phyloP scores from a whole-genome alignment of 139 green algal genomes.

The Chlorella sp. region DNA sequence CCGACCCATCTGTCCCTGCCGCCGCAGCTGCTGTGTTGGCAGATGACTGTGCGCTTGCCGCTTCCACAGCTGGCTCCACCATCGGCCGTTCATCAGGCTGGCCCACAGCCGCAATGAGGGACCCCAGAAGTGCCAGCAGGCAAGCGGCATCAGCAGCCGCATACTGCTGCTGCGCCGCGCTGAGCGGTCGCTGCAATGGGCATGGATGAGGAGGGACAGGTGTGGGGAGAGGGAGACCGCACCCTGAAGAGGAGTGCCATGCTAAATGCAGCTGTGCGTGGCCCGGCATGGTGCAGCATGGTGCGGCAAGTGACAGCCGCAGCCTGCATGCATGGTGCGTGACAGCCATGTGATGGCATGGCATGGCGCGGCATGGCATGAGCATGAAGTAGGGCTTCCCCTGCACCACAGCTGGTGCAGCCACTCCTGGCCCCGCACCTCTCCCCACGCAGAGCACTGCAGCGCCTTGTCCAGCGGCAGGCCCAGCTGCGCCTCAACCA shows the following conservation, averaged over 20 bases:
- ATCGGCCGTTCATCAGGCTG: neutral
- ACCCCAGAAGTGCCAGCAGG: constrained; percentile 56
- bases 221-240: too few relatives aligned
- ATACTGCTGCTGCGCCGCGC: constrained; percentile 48
- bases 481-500: constrained; percentile 53
- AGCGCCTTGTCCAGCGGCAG: constrained; percentile 58
- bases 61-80: neutral
- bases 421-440: neutral
- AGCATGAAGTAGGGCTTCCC: too few relatives aligned
- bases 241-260: too few relatives aligned
- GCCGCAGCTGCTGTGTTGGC: neutral
- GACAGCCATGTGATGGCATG: too few relatives aligned
- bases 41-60: neutral
- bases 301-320: too few relatives aligned
- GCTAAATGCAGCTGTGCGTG: too few relatives aligned
- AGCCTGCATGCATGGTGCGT: too few relatives aligned
- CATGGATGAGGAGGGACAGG: neutral
- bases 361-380: too few relatives aligned
- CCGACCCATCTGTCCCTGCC: neutral
- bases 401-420: too few relatives aligned
- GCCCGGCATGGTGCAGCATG: too few relatives aligned
- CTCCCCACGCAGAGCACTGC: constrained; percentile 62
- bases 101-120: constrained; percentile 26
- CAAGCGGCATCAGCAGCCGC: constrained; percentile 57
- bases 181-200: constrained; percentile 25